These are phyloP conservation scores for Ochetophila trinervis DNA, from an alignment of 306 rosid species.

Conservation along the genomic window DNA sequence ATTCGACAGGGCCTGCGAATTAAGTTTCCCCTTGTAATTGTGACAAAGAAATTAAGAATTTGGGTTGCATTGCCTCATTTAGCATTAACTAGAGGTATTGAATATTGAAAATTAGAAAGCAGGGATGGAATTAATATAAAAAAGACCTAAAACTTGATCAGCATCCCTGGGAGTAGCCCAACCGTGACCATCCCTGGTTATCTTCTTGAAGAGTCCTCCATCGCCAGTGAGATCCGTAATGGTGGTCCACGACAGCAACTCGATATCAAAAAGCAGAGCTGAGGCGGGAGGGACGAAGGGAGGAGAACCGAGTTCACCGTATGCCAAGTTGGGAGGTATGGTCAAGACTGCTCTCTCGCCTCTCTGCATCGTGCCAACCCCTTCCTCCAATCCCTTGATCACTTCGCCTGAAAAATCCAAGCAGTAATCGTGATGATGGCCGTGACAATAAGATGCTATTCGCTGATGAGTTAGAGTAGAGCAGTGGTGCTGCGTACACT, in stretches of 20 bases:
- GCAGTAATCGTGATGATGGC: no score
- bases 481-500: slow-evolving; percentile 28
- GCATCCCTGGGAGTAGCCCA: slow-evolving; percentile 59
- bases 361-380: slow-evolving; percentile 57
- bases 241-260: slow-evolving; percentile 50
- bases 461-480: neutral
- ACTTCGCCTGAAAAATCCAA: slow-evolving; percentile 79
- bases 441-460: neutral
- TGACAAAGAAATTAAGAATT: no score
- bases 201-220: slow-evolving; percentile 63
- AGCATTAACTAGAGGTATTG: no score
- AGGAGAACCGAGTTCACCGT: slow-evolving; percentile 54
- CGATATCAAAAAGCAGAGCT: slow-evolving; percentile 55
- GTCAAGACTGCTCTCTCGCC: slow-evolving; percentile 67
- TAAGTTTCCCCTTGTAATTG: no score
- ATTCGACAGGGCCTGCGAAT: no score
- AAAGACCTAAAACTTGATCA: slow-evolving; percentile 56
- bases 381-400: slow-evolving; percentile 69
- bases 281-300: slow-evolving; percentile 55
- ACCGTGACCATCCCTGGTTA: slow-evolving; percentile 46
- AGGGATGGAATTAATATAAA: neutral
- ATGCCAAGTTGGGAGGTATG: slow-evolving; percentile 59
- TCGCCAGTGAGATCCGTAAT: slow-evolving; percentile 53
- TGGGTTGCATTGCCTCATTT: no score
- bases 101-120: no score